Base-by-base conservation (phyloP, 768 basidiomycete genomes). In the Amanita rubescens region DNA sequence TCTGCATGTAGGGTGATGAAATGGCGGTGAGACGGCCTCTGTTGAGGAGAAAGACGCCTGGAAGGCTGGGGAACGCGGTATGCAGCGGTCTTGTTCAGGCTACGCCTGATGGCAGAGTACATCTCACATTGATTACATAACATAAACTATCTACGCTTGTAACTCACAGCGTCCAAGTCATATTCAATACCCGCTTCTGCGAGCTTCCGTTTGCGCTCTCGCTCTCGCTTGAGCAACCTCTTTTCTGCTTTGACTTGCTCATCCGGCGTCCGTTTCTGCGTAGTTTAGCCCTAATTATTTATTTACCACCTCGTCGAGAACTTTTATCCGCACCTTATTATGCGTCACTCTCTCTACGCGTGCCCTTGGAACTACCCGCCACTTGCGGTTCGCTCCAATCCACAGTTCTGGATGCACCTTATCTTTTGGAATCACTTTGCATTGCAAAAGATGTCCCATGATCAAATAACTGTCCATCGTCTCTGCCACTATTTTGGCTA, bases 391-490 rank as follows among this genome's bases (percentile, higher is more conserved):
- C 17, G 94, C 91, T n/a, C 96, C 95, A 10, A 94, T 75, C 96
- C 96, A 99, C 1, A 98, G 70, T 63, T 95, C 83, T 11, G 94
- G 89, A 66, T 98, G 95, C 1, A 98, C 82, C 56, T 94, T 69
- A 22, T 94, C 91, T 60, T 84, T 84, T 37, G 96, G 92, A 55
- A 98, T 82, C 49, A 94, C 68, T 69, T 90, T 88, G 75, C 95
- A 98, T 41, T 80, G 82, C 52, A 99, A 77, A 58, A 99, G 87
- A 65, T 96, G 95, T 6, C 95, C 94, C 78, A 88, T 81, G 58
- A 99, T 76, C 35, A 99, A 79, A 69, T 97, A 99, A 72, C 96
- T 98, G 76, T 99, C 84, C 96, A 98, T 98, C 42, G 95, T 98
- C 63, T 98, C 96, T 1, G 90, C 87, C 7, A 96, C 96, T 57